Evolutionary conservation across 2,329 filamentous ascomycete genomes (phyloP), one percentile per base, ranked within the genome.

Genomic region (Cucurbitaria berberidis): DNA sequence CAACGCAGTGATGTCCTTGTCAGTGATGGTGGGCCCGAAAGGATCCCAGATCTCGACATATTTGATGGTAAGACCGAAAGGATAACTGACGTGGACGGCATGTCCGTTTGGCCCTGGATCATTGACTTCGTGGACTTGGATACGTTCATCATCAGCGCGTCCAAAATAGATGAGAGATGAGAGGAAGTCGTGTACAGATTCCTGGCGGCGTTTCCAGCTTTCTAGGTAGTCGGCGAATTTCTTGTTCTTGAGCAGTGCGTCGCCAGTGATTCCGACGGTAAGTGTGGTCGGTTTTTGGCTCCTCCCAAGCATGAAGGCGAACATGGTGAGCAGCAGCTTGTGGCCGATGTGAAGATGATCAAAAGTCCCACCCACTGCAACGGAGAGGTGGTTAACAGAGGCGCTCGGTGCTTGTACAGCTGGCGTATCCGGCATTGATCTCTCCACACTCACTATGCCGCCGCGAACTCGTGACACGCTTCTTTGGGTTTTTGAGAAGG

Each of bases 281-380:
- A 96, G 83, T 10, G 82, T 82, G 55, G 84, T 84, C 19, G 73
- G 64, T 8, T 43, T 39, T 8, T 66, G 55, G 38, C 59, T 57
- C 24, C 66, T 64, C 30, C 85, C 84, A 51, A 89, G 81, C 15
- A 91, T 82, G 50, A 97, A 84, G 0, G 88, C 85, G 0, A 89
- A 90, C 56, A 93, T 93, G n/a, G 93, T 92, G 18, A 99, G 84
- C 18, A 99, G 84, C n/a, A 98, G 82, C 77, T 98, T 99, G 79
- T 99, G 95, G 5, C 95, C 95, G 3, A 90, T 87, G 72, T 99
- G 95, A 19, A 99, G 83, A 75, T 98, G 92, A 74, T 99, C 95
- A 76, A 98, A 99, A 0, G 95, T 99, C 9, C 95, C 95, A 26
- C 93, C 95, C 11, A 98, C 85, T 46, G 89, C 90, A 44, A 96